Evolutionary conservation across 225 moss, liverwort and hornwort species (phyloP).

Genomic region (Takakia lepidozioides): DNA sequence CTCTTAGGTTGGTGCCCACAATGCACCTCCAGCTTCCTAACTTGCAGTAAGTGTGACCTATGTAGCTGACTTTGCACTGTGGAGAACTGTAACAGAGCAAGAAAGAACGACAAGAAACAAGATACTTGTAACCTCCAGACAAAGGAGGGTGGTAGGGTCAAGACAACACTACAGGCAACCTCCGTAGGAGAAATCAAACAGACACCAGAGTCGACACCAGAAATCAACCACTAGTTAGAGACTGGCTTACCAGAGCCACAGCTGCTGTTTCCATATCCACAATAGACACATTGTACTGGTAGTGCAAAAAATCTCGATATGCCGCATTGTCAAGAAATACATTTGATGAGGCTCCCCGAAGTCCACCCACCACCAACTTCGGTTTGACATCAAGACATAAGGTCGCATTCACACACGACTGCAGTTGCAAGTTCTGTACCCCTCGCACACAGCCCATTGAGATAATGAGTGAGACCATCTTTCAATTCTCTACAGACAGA

Average conservation of each 20-base stretch:
- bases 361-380: conserved; percentile 13
- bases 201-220: neutral
- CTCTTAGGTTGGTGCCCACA: no score
- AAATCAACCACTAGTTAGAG: neutral
- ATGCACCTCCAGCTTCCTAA: no score
- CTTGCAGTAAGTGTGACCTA: no score
- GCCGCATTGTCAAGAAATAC: conserved; percentile 29
- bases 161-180: no score
- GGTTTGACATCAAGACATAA: conserved; percentile 16
- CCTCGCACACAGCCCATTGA: no score
- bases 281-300: conserved; percentile 18
- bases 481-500: no score
- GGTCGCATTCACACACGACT: conserved; percentile 13
- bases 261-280: conserved; percentile 35
- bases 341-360: conserved; percentile 15
- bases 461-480: no score
- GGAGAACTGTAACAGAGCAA: no score
- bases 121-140: no score
- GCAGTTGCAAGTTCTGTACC: conserved; percentile 12
- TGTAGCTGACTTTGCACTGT: no score
- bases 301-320: conserved; percentile 15
- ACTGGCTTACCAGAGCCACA: conserved; percentile 16
- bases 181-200: neutral
- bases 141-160: neutral
- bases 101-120: no score